These are phyloP conservation scores for Chlamydomonas reinhardtii DNA, from an alignment of 163 green algal genomes.

Conservation along the genomic window DNA sequence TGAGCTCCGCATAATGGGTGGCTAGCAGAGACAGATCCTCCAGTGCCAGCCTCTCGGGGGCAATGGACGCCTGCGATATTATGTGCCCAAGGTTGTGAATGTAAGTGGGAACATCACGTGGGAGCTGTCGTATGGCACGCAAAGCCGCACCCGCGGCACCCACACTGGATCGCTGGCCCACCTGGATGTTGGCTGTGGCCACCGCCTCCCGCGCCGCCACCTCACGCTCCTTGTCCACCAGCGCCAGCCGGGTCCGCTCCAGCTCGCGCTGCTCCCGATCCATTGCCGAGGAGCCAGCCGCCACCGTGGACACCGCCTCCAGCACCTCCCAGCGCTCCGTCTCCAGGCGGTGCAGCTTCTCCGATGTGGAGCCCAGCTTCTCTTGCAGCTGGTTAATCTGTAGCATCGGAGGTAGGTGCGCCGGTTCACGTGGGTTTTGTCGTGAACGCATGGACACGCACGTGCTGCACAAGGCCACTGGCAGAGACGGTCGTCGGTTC, in stretches of 20 bases:
- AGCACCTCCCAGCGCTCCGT: constrained; percentile 49
- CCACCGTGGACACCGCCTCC: constrained; percentile 38
- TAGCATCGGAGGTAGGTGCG: too few species aligned
- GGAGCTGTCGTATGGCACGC: too few species aligned
- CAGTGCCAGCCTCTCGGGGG: constrained; percentile 2
- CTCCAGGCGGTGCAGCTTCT: constrained; percentile 32
- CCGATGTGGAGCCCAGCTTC: background rate
- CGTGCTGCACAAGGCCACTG: too few species aligned
- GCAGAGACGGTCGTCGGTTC: too few species aligned
- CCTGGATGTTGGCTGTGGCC: background rate
- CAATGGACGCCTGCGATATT: background rate
- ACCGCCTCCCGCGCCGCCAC: constrained; percentile 8
- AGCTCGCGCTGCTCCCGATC: constrained; percentile 37
- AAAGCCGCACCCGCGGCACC: too few species aligned
- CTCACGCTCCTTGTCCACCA: constrained; percentile 19
- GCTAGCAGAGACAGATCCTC: constrained; percentile 23
- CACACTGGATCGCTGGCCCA: background rate
- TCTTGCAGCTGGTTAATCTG: constrained; percentile 38
- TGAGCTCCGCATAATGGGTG: constrained; percentile 10
- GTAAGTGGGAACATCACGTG: too few species aligned
- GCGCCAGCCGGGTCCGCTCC: background rate
- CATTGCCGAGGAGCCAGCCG: background rate
- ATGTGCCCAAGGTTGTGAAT: background rate
- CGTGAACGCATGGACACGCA: too few species aligned
- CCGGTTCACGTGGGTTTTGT: too few species aligned